Percentiles rank a stretch among this genome's conserved stretches.
Conservation (phyloP, 2,329 filamentous ascomycete genomes). For the Blastomyces silverae region DNA sequence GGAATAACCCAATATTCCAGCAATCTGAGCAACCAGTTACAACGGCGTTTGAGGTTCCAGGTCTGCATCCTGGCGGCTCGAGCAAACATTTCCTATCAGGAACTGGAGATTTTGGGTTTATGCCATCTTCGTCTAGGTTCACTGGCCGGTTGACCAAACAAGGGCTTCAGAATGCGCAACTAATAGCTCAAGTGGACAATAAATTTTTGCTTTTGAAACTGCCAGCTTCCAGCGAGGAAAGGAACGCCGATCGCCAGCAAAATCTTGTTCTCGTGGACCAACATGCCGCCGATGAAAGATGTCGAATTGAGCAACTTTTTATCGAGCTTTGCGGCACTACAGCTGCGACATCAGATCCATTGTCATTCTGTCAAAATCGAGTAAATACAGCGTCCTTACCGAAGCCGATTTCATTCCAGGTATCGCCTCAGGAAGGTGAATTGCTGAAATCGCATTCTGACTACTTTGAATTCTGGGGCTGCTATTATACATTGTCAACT, state of each 20-base stretch:
- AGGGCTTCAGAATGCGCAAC: slow-evolving; percentile 52
- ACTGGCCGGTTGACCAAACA: slow-evolving; percentile 51
- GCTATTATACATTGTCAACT: slow-evolving; percentile 52
- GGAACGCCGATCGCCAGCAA: slow-evolving; percentile 19
- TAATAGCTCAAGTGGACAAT: slow-evolving; percentile 76
- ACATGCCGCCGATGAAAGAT: slow-evolving; percentile 87
- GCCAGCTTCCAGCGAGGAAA: slow-evolving; percentile 9
- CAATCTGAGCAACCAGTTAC: slow-evolving; percentile 41
- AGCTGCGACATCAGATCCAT: slow-evolving; percentile 10
- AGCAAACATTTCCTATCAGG: neutral
- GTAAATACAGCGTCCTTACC: slow-evolving; percentile 33
- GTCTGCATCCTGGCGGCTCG: neutral
- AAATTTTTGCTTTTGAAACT: slow-evolving; percentile 75
- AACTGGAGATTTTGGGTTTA: slow-evolving; percentile 4
- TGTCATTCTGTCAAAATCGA: slow-evolving; percentile 6
- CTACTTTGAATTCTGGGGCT: slow-evolving; percentile 68
- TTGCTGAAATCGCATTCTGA: slow-evolving; percentile 50
- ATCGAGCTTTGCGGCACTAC: slow-evolving; percentile 45
- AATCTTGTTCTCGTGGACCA: slow-evolving; percentile 77
- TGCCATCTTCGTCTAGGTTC: slow-evolving; percentile 11
- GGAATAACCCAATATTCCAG: slow-evolving; percentile 73
- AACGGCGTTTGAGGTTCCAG: slow-evolving; percentile 29
- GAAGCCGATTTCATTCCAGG: slow-evolving; percentile 57
- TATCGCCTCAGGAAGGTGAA: slow-evolving; percentile 54
- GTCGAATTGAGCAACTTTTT: slow-evolving; percentile 69